Base-by-base conservation (phyloP, 306 rosid genomes). In the Lathyrus oleraceus region DNA sequence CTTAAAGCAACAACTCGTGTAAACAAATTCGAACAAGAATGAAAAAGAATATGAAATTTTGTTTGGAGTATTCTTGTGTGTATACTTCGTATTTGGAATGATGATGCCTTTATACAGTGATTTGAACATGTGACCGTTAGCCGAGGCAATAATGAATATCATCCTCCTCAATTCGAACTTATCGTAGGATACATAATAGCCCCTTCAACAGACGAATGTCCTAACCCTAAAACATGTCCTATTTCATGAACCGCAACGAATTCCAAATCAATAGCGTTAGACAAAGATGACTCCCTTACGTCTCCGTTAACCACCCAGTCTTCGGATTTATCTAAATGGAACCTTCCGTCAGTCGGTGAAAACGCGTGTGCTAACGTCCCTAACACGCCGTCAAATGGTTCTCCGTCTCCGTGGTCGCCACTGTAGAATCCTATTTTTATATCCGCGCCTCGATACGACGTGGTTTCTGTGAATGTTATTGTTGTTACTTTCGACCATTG, bases 171-270 rank as follows among this genome's bases (percentile, higher is more conserved):
- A 94, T 68, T 13, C 6, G 97, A 65, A 25, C 88, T 0, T 57
- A 94, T 81, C 10, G 97, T 79, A 65, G 97, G 97, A 65, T 76
- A 94, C 98, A 91, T 94, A 25, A 94, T 94, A 21, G 97, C 75
- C 0, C 83, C 92, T 70, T 81, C 78, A 14, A 81, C 86, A 0
- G 98, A 94, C 0, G 97, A 79, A 44, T 94, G 98, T 0, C 96
- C 98, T 9, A 94, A 57, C 9, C 98, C 98, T 1, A 94, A 70
- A 59, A 94, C 12, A 51, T 94, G 98, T 0, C 98, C 98, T 0
- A 94, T 90, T 81, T 94, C 98, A 62, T 94, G 98, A 6, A 94
- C 96, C 14, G 96, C 97, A 16, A 90, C 97, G 0, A 95, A 90
- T 38, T 94, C 98, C 6, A 94, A 42, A 30, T 90, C 97, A 52